phyloP scores from a whole-genome alignment of 768 basidiomycete genomes.

The Thelephora ganbajun region DNA sequence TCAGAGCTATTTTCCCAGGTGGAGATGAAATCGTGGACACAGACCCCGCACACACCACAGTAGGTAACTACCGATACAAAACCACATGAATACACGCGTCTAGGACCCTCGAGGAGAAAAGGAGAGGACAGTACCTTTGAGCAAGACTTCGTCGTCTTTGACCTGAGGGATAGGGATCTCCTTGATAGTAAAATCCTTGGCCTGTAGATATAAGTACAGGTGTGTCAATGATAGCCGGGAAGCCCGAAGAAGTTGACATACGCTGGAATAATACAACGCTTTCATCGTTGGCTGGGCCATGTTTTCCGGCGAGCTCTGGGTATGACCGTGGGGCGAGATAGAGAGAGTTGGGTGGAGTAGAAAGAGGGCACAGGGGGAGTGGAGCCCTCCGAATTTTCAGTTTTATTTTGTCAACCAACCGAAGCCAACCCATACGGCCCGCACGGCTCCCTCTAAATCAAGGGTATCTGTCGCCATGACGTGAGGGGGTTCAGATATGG shows the following conservation, averaged over 20 bases:
- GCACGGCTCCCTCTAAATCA: too few species aligned
- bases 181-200: constrained; percentile 51
- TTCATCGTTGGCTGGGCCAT: constrained; percentile 59
- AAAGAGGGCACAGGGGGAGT: not conserved
- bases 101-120: not conserved
- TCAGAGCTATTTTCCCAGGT: constrained; percentile 2
- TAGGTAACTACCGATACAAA: constrained; percentile 9
- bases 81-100: not conserved
- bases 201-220: constrained; percentile 31
- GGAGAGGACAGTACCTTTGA: constrained; percentile 38
- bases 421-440: too few species aligned
- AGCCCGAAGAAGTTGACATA: constrained; percentile 15
- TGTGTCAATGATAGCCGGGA: constrained; percentile 6
- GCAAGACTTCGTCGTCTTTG: constrained; percentile 56
- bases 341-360: not conserved
- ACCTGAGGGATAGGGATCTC: constrained; percentile 53
- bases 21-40: not conserved
- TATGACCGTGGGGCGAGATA: not conserved
- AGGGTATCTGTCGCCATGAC: too few species aligned
- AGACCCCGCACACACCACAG: constrained; percentile 11
- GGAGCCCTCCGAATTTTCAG: not conserved
- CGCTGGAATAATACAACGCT: constrained; percentile 60
- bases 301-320: constrained; percentile 2
- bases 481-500: too few species aligned
- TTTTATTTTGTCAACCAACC: too few species aligned